phyloP scores from a whole-genome alignment of 306 rosid genomes.

The Inga leiocalycina region DNA sequence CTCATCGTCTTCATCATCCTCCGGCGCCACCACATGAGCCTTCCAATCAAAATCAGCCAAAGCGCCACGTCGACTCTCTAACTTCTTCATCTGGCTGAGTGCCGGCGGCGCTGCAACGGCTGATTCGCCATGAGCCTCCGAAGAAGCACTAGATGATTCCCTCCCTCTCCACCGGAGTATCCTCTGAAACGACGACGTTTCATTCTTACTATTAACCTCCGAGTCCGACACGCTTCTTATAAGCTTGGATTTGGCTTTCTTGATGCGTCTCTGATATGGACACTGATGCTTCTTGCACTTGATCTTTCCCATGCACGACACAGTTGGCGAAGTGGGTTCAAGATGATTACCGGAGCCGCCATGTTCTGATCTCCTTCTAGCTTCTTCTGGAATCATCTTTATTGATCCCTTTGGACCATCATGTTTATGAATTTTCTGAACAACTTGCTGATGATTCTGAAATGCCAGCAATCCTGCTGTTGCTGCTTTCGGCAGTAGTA shows the following conservation, averaged over 20 bases:
- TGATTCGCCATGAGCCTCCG: not conserved
- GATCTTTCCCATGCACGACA: not conserved
- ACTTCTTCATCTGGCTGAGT: not conserved
- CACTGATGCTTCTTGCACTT: not conserved
- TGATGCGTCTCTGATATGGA: not conserved
- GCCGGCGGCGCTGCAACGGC: not conserved
- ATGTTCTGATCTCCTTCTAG: not conserved
- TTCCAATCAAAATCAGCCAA: not conserved
- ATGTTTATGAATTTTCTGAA: not conserved
- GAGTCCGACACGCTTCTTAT: not conserved
- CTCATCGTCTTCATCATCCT: not conserved
- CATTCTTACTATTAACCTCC: not conserved
- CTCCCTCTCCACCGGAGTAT: not conserved
- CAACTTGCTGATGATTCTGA: not conserved
- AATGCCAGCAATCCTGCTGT: not conserved
- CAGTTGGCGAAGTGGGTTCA: not conserved
- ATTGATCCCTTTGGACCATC: not conserved
- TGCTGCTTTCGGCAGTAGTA: not conserved
- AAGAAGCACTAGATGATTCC: not conserved
- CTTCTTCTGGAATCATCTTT: not conserved
- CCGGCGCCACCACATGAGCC: not conserved
- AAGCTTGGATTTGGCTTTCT: constrained; percentile 1
- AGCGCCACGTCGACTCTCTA: not conserved
- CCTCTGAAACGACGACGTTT: not conserved
- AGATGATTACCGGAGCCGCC: not conserved